These are phyloP conservation scores for Sporisorium scitamineum DNA, from an alignment of 1,284 basidiomycete species.

Conservation along the genomic window DNA sequence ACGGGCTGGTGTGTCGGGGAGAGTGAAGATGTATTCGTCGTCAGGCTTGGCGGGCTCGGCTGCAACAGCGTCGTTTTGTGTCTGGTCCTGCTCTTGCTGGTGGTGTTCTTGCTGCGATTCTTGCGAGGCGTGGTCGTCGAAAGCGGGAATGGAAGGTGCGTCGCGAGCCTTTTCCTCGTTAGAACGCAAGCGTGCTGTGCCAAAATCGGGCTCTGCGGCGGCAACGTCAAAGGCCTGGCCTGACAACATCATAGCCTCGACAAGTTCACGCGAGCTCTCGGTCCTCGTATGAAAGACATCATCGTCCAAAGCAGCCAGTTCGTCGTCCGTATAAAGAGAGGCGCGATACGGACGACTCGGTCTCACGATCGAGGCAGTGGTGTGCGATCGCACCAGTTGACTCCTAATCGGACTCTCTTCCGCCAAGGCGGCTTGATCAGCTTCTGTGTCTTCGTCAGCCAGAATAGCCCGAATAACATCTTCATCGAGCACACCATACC, in stretches of 20 bases:
- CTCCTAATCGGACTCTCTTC: neutral
- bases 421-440: neutral
- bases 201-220: slow-evolving; percentile 28
- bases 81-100: neutral
- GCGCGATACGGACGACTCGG: slow-evolving; percentile 49
- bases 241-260: slow-evolving; percentile 21
- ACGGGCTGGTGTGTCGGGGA: slow-evolving; percentile 1
- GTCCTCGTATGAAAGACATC: slow-evolving; percentile 24
- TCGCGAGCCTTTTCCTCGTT: slow-evolving; percentile 18
- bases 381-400: slow-evolving; percentile 33
- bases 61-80: neutral
- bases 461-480: slow-evolving; percentile 41
- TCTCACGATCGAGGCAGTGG: slow-evolving; percentile 28
- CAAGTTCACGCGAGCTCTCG: slow-evolving; percentile 45
- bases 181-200: slow-evolving; percentile 36
- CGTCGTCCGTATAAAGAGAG: slow-evolving; percentile 56
- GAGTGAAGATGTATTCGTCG: slow-evolving; percentile 38
- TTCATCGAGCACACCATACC: slow-evolving; percentile 44
- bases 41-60: neutral
- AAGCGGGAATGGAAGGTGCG: slow-evolving; percentile 13
- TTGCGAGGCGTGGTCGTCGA: slow-evolving; percentile 6
- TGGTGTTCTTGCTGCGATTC: neutral
- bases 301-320: slow-evolving; percentile 31
- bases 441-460: slow-evolving; percentile 18
- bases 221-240: neutral